phyloP scores from a whole-genome alignment of 1,139 yeast genomes.

The Magnusiomyces sp. region DNA sequence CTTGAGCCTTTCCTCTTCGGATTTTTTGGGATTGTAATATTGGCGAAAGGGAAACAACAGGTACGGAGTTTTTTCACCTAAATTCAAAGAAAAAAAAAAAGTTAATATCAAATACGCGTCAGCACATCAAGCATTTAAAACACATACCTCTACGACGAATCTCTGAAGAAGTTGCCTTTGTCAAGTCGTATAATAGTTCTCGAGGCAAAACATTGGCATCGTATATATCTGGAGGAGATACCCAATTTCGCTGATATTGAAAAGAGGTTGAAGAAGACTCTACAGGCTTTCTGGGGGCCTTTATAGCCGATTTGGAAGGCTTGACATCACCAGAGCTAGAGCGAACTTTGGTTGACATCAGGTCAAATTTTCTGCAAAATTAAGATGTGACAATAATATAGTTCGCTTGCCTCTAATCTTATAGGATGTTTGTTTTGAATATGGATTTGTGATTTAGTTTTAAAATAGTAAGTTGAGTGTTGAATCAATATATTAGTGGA shows the following conservation, averaged over 20 bases:
- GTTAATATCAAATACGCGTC: neutral
- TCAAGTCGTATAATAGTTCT: neutral
- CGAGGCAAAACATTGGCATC: constrained; percentile 1
- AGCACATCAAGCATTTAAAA: neutral
- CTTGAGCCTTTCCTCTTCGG: constrained; percentile 6
- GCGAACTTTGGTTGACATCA: too few relatives aligned
- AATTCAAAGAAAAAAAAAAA: neutral
- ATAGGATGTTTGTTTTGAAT: too few relatives aligned
- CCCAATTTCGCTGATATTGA: neutral
- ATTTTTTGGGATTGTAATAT: constrained; percentile 12
- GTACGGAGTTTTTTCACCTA: constrained; percentile 23
- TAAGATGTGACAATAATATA: too few relatives aligned
- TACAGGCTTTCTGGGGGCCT: too few relatives aligned
- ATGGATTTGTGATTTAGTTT: too few relatives aligned
- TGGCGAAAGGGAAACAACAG: constrained; percentile 28
- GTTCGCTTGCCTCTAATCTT: too few relatives aligned
- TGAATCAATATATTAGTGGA: too few relatives aligned
- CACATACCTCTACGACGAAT: constrained; percentile 1
- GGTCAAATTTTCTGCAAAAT: too few relatives aligned
- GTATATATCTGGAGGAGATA: neutral
- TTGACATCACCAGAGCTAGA: too few relatives aligned
- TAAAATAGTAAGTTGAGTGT: too few relatives aligned
- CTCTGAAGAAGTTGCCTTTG: neutral
- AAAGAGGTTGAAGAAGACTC: neutral
- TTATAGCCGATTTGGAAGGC: too few relatives aligned